phyloP scores from a whole-genome alignment of 2,329 filamentous ascomycete species.

The Diaporthe vexans region DNA sequence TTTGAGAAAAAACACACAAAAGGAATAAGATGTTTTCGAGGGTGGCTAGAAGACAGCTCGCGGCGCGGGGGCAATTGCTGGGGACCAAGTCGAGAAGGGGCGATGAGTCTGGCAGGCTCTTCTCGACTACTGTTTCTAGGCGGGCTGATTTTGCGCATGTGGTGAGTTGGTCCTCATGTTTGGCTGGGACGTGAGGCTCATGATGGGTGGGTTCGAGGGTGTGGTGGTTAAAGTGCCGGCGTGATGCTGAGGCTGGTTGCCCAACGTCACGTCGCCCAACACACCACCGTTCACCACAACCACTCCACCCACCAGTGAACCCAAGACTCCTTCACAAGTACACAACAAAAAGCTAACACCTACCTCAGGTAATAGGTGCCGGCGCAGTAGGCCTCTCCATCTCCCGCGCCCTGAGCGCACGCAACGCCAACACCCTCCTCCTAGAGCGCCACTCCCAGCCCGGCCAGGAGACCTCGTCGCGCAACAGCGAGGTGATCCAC shows the following conservation, averaged over 20 bases:
- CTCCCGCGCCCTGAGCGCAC: constrained; percentile 75
- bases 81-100: not conserved
- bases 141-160: constrained; percentile 61
- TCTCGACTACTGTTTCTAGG: constrained; percentile 53
- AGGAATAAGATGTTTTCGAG: constrained; percentile 34
- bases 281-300: not conserved
- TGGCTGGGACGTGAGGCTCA: not conserved
- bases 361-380: constrained; percentile 66
- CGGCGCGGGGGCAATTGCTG: not conserved
- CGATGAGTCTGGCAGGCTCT: constrained; percentile 43
- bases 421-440: constrained; percentile 77
- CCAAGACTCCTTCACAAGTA: not conserved
- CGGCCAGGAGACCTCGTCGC: constrained; percentile 88
- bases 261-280: not conserved
- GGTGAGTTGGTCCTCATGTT: constrained; percentile 50
- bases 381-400: constrained; percentile 84
- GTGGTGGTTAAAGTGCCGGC: not conserved
- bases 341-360: constrained; percentile 18
- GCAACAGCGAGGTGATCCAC: constrained; percentile 97
- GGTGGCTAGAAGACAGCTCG: constrained; percentile 14
- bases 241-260: no score
- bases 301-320: not conserved
- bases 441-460: constrained; percentile 83
- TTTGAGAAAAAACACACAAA: not conserved
- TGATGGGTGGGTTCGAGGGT: not conserved